A percentile compares a stretch with the other conserved stretches of the same genome.
These are phyloP conservation scores for Ploettnerulaceae sp. DNA, from an alignment of 2,329 filamentous ascomycete genomes.

Conservation along the genomic window DNA sequence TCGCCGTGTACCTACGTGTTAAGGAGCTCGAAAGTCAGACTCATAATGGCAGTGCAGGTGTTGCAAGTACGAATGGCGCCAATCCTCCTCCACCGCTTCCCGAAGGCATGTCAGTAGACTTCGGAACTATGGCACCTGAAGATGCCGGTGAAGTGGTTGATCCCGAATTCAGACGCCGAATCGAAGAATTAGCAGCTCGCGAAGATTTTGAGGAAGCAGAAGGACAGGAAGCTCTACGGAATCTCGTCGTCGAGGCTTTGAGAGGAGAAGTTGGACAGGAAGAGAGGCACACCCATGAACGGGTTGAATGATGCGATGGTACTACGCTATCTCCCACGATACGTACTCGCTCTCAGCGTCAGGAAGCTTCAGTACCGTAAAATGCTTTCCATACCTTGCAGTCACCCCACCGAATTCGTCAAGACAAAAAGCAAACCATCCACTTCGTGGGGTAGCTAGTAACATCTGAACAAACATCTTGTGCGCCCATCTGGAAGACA, in stretches of 20 bases:
- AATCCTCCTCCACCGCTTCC: constrained; percentile 59
- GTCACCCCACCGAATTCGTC: constrained; percentile 47
- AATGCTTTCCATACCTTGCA: constrained; percentile 43
- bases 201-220: constrained; percentile 79
- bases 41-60: constrained; percentile 27
- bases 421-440: constrained; percentile 53
- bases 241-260: constrained; percentile 76
- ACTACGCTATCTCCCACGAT: constrained; percentile 50
- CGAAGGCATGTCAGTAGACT: constrained; percentile 68
- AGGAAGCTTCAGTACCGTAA: constrained; percentile 50
- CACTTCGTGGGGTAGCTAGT: constrained; percentile 41
- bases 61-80: constrained; percentile 5
- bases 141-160: constrained; percentile 64
- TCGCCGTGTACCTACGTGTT: constrained; percentile 63
- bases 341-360: constrained; percentile 49
- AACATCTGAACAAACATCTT: constrained; percentile 42
- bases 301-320: constrained; percentile 39
- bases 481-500: constrained; percentile 50
- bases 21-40: constrained; percentile 33
- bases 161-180: constrained; percentile 75
- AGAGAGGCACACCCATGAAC: constrained; percentile 60
- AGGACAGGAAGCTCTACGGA: constrained; percentile 73
- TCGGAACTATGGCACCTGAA: constrained; percentile 68
- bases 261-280: constrained; percentile 59
- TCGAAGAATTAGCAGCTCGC: constrained; percentile 80